These are phyloP conservation scores for Rhododendron mucronatum DNA, from an alignment of 148 eudicot genomes.

Conservation along the genomic window DNA sequence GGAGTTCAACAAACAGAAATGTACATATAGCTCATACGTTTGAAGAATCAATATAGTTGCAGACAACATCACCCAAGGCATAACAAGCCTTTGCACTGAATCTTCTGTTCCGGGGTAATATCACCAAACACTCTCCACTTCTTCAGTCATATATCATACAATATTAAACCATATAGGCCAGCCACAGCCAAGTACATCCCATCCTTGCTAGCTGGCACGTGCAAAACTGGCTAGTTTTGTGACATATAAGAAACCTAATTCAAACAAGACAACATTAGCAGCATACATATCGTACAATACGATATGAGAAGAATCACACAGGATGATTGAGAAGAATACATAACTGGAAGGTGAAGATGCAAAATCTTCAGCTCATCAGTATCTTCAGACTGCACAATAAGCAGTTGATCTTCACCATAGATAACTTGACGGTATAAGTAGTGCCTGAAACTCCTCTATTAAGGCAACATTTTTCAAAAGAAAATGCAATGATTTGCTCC, in stretches of 20 bases:
- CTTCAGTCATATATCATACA: constrained; percentile 22
- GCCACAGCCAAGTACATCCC: constrained; percentile 40
- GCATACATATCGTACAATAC: background rate
- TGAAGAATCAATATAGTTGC: constrained; percentile 56
- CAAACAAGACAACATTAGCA: constrained; percentile 23
- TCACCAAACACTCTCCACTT: constrained; percentile 96
- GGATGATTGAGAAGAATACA: constrained; percentile 18
- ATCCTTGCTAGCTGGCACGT: constrained; percentile 75
- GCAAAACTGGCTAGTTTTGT: constrained; percentile 26
- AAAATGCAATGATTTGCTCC: constrained; percentile 79
- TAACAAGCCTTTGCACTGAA: constrained; percentile 93
- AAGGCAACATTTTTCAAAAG: constrained; percentile 87
- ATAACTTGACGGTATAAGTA: constrained; percentile 77
- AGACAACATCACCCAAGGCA: constrained; percentile 94
- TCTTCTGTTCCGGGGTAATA: constrained; percentile 87
- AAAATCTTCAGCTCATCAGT: constrained; percentile 49
- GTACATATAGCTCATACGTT: background rate
- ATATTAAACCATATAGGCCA: background rate
- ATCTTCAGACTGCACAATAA: constrained; percentile 91
- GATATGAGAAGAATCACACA: constrained; percentile 5
- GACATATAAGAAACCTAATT: constrained; percentile 84
- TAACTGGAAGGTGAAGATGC: constrained; percentile 98
- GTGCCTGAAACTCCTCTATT: constrained; percentile 93
- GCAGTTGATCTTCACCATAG: constrained; percentile 90
- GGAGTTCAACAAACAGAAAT: background rate